phyloP scores from a whole-genome alignment of 2,329 filamentous ascomycete species.

The Helminthosporium solani region DNA sequence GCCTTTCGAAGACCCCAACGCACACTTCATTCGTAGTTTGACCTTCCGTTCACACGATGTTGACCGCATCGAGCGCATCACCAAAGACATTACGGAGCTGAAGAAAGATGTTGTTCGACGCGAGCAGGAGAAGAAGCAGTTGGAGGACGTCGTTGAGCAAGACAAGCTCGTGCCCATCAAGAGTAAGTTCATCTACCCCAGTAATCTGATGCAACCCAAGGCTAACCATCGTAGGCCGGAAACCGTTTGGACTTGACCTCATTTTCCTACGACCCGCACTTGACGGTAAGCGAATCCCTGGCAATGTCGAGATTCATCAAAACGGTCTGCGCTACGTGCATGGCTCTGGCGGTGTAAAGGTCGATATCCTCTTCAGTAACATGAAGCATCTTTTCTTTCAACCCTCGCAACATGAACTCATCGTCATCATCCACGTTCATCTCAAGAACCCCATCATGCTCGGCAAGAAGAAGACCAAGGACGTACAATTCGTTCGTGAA shows the following conservation, averaged over 20 bases:
- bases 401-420: conserved; percentile 91
- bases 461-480: conserved; percentile 98
- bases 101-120: conserved; percentile 89
- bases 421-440: conserved; percentile 97
- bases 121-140: conserved; percentile 98
- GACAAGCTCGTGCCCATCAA: conserved; percentile 94
- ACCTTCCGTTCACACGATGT: conserved; percentile 92
- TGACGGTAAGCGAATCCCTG: conserved; percentile 94
- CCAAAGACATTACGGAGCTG: conserved; percentile 90
- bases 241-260: conserved; percentile 85
- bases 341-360: conserved; percentile 75
- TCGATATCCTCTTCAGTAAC: conserved; percentile 96
- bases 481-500: conserved; percentile 97
- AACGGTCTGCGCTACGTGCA: conserved; percentile 93
- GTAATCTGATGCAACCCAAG: not conserved
- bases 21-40: conserved; percentile 92
- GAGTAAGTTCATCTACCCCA: conserved; percentile 59
- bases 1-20: conserved; percentile 92
- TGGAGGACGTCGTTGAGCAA: conserved; percentile 98
- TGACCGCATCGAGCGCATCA: conserved; percentile 84
- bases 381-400: conserved; percentile 99
- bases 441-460: conserved; percentile 98
- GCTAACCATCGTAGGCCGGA: conserved; percentile 63
- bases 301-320: conserved; percentile 95
- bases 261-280: conserved; percentile 94